Percentiles rank a stretch among this genome's conserved stretches.
Evolutionary conservation across 352 stramenopile genomes (phyloP).

Genomic region (Pythium coloratum): DNA sequence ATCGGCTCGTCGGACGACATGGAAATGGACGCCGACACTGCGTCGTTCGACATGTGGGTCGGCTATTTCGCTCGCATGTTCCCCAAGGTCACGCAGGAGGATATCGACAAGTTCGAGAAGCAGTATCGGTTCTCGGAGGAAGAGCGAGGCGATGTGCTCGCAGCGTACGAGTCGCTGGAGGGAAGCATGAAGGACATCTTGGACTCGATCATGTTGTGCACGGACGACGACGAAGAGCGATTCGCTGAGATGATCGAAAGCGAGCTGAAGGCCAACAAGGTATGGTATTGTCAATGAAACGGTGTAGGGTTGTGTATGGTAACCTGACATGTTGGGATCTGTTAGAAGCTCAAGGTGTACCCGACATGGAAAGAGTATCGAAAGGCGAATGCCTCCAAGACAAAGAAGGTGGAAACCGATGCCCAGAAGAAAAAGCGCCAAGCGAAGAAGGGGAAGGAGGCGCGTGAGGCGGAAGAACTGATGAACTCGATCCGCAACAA

Average conservation of each 20-base stretch:
- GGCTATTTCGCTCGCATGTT: conserved; percentile 89
- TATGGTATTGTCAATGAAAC: conserved; percentile 8
- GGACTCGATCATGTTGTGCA: conserved; percentile 88
- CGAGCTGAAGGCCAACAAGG: conserved; percentile 52
- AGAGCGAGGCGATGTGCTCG: conserved; percentile 77
- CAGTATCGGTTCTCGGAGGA: conserved; percentile 87
- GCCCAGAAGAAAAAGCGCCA: conserved; percentile 45
- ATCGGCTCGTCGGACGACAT: conserved; percentile 51
- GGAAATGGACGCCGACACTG: conserved; percentile 37
- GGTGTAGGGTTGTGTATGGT: too few species aligned
- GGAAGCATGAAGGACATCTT: conserved; percentile 81
- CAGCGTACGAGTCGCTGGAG: conserved; percentile 73
- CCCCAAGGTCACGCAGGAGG: conserved; percentile 78
- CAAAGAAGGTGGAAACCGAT: conserved; percentile 36
- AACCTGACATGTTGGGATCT: too few species aligned
- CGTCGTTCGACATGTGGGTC: conserved; percentile 72
- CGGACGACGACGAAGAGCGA: conserved; percentile 72
- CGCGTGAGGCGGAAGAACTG: conserved; percentile 57
- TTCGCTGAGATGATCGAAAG: conserved; percentile 68
- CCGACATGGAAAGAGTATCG: conserved; percentile 47
- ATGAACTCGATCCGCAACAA: conserved; percentile 63
- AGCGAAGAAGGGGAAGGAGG: conserved; percentile 61
- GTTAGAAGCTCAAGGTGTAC: conserved; percentile 42
- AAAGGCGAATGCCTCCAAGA: conserved; percentile 40
- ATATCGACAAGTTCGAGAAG: conserved; percentile 78